Evolutionary conservation across 805 yeast species (phyloP).

Genomic region (Blastobotrys mokoenaii): DNA sequence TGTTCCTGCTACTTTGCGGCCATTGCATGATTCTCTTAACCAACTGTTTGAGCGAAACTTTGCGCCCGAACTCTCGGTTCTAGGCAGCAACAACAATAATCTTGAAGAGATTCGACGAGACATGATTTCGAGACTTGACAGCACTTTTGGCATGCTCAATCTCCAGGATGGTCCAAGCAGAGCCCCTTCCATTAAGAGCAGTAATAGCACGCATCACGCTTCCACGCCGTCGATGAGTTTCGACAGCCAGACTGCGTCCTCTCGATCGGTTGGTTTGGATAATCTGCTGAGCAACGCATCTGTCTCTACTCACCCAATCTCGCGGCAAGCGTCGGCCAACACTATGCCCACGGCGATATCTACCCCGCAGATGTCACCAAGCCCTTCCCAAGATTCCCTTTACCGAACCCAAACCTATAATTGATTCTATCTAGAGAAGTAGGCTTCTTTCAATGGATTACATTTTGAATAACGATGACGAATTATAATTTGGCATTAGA

Average conservation of each 20-base stretch:
- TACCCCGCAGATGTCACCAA: too few species aligned
- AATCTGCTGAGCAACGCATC: neutral
- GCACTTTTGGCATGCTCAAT: neutral
- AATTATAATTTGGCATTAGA: neutral
- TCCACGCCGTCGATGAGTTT: neutral
- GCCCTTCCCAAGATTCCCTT: too few species aligned
- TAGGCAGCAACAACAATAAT: conserved; percentile 1
- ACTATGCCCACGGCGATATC: too few species aligned
- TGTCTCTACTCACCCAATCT: too few species aligned
- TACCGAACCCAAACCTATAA: too few species aligned
- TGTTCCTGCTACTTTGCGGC: conserved; percentile 45
- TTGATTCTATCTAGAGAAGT: too few species aligned
- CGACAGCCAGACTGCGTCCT: neutral
- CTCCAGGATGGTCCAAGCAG: too few species aligned
- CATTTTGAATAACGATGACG: neutral
- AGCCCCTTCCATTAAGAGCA: too few species aligned
- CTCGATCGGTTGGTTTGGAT: neutral
- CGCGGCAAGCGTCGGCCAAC: too few species aligned
- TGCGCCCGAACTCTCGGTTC: conserved; percentile 45
- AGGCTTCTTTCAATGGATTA: too few species aligned
- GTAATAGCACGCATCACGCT: neutral
- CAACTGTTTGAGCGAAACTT: conserved; percentile 61
- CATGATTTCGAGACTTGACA: neutral
- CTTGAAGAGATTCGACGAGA: neutral
- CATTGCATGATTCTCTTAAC: conserved; percentile 60